Percentiles rank a stretch among this genome's conserved stretches.
These are phyloP conservation scores for Craterostigma plantagineum DNA, from an alignment of 257 asterid genomes.

Conservation along the genomic window DNA sequence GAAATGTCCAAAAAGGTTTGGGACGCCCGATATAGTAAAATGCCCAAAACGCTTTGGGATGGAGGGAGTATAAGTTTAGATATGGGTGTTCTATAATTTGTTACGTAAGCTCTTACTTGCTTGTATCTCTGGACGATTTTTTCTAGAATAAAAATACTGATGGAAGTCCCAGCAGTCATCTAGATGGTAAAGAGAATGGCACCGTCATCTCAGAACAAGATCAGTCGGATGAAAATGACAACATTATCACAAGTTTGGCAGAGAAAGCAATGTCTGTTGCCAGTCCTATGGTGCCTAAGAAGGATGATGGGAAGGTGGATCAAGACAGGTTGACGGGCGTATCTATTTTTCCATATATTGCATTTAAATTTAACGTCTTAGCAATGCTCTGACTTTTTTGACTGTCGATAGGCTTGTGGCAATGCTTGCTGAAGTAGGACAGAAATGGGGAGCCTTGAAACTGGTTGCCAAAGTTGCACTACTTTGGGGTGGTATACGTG, in stretches of 20 bases:
- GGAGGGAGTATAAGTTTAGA: no score
- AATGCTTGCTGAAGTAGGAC: conserved; percentile 84
- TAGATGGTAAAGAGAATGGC: conserved; percentile 17
- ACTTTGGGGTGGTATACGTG: conserved; percentile 98
- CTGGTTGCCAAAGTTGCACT: conserved; percentile 70
- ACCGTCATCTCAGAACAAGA: conserved; percentile 17
- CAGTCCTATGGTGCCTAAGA: conserved; percentile 80
- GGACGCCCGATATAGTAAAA: no score
- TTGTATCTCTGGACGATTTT: conserved; percentile 9
- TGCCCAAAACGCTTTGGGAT: no score
- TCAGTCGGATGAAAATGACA: conserved; percentile 25
- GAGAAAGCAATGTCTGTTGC: conserved; percentile 98
- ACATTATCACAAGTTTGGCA: conserved; percentile 62
- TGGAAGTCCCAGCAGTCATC: conserved; percentile 19
- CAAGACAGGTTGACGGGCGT: conserved; percentile 53
- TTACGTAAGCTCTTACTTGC: no score
- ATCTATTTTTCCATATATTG: neutral
- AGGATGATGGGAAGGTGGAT: conserved; percentile 79
- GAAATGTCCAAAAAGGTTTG: no score
- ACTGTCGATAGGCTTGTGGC: conserved; percentile 50
- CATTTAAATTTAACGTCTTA: neutral
- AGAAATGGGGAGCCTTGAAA: conserved; percentile 69
- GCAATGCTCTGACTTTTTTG: conserved; percentile 14
- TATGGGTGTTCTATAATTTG: no score
- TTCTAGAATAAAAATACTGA: conserved; percentile 31